phyloP scores from a whole-genome alignment of 2,329 filamentous ascomycete genomes.

The Aspergillus vadensis region DNA sequence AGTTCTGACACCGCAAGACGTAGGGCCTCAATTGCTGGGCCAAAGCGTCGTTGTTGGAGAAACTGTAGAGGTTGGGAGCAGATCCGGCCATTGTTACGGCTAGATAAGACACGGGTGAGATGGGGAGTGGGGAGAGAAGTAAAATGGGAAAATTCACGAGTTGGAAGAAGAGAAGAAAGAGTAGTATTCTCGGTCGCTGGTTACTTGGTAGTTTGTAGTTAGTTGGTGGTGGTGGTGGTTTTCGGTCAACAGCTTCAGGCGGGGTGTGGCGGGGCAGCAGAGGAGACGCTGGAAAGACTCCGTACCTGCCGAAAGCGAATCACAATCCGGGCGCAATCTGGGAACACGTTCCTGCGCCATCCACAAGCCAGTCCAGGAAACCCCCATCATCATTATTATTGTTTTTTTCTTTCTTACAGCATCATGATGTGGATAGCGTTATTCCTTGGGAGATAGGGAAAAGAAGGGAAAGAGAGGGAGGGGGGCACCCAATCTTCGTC shows the following conservation, averaged over 20 bases:
- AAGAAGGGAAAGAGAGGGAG: neutral
- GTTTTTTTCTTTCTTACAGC: neutral
- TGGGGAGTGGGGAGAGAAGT: neutral
- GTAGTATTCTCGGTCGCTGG: neutral
- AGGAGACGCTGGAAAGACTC: conserved; percentile 5
- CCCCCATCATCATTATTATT: neutral
- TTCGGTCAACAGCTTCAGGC: conserved; percentile 20
- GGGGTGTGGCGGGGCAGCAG: conserved; percentile 19
- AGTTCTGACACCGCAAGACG: conserved; percentile 77
- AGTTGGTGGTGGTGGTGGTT: neutral
- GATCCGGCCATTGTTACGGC: conserved; percentile 40
- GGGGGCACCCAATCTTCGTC: neutral
- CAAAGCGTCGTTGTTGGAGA: conserved; percentile 68
- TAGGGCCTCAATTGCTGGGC: conserved; percentile 78
- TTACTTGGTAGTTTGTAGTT: neutral
- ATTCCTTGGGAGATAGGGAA: neutral
- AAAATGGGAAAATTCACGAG: conserved; percentile 2
- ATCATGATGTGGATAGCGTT: neutral
- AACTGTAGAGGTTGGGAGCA: conserved; percentile 72
- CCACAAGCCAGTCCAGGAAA: neutral
- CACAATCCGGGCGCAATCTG: neutral
- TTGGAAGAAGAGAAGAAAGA: neutral
- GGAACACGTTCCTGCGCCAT: neutral
- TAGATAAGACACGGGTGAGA: neutral
- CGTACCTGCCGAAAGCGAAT: conserved; percentile 15